A percentile compares a stretch with the other conserved stretches of the same genome.
Conservation (phyloP, 441 rosid species). For the Populus hybrid region DNA sequence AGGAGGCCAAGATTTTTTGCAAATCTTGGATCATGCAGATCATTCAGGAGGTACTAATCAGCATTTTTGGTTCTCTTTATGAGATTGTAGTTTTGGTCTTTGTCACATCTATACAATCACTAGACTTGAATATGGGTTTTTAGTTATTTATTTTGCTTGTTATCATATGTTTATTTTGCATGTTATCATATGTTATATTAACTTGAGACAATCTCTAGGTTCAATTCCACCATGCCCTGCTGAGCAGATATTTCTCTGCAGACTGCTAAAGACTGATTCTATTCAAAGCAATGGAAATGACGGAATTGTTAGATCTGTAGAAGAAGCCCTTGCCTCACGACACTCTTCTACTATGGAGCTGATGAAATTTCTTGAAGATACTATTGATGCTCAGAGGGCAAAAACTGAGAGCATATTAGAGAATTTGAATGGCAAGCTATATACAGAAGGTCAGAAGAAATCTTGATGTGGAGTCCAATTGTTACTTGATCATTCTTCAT, state of each 20-base stretch:
- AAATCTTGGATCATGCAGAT: slow-evolving; percentile 42
- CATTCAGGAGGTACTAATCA: slow-evolving; percentile 46
- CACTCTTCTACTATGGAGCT: slow-evolving; percentile 56
- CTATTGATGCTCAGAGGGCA: slow-evolving; percentile 57
- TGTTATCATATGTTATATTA: neutral
- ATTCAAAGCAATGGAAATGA: slow-evolving; percentile 39
- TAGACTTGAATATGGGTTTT: neutral
- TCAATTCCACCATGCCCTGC: slow-evolving; percentile 68
- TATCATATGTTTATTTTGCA: neutral
- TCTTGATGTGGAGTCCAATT: slow-evolving; percentile 26
- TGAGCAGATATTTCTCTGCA: slow-evolving; percentile 83
- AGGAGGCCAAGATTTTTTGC: slow-evolving; percentile 41
- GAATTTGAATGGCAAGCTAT: slow-evolving; percentile 39
- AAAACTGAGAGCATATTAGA: slow-evolving; percentile 54
- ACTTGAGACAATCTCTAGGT: slow-evolving; percentile 43
- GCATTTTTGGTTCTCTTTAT: slow-evolving; percentile 12
- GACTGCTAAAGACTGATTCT: slow-evolving; percentile 62
- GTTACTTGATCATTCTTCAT: slow-evolving; percentile 19
- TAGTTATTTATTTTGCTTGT: neutral
- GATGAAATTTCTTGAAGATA: slow-evolving; percentile 70
- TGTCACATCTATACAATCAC: neutral
- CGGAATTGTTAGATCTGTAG: slow-evolving; percentile 48
- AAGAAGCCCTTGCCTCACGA: slow-evolving; percentile 65
- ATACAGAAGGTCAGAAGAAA: slow-evolving; percentile 70
- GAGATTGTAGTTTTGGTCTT: neutral